Evolutionary conservation across 225 moss, liverwort and hornwort species (phyloP), one percentile per base, ranked within the genome.

Genomic region (Pleurozium schreberi): DNA sequence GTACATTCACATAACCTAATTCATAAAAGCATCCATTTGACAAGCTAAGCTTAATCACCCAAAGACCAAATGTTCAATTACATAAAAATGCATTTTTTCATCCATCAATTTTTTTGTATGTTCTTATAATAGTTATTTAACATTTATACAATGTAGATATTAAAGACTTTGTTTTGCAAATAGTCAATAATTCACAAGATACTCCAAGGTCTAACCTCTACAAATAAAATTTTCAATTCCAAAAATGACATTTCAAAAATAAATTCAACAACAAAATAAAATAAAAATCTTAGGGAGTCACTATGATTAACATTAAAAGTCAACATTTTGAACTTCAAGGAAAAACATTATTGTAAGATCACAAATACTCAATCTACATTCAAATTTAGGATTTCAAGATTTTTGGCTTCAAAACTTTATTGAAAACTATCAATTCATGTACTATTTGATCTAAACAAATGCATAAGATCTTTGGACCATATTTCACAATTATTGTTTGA

Each of bases 121-220:
- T 19, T 47, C 4, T 47, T 31, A 6, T 28, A 3, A 16, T 18
- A 30, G 4, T 68, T 40, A 12, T 68, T 12, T 40, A 40, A 71
- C 14, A 45, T 43, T 71, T 28, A 28, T 16, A 9, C 0, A 4
- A 0, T 13, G 4, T 52, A 36, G 11, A 76, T 52, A 34, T 8
- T 75, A 3, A 52, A 34, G 22, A 34, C 12, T 76, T 20, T 12
- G 12, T 8, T 50, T 33, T 50, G 2, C 12, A 50, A 49, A 33
- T 3, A 20, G 31, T 33, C 2, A 11, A 8, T 49, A 33, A 49
- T 49, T 47, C 19, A 19, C 31, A 31, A 1, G 18, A 47, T 47
- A 17, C 0, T 31, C 0, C 0, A 18, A 33, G 5, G 19, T 75
- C 21, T 33, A 75, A 2, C 49, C 0, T 74, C 6, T 49, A 8